phyloP scores from a whole-genome alignment of 345 rosid species.

The Angophora floribunda region DNA sequence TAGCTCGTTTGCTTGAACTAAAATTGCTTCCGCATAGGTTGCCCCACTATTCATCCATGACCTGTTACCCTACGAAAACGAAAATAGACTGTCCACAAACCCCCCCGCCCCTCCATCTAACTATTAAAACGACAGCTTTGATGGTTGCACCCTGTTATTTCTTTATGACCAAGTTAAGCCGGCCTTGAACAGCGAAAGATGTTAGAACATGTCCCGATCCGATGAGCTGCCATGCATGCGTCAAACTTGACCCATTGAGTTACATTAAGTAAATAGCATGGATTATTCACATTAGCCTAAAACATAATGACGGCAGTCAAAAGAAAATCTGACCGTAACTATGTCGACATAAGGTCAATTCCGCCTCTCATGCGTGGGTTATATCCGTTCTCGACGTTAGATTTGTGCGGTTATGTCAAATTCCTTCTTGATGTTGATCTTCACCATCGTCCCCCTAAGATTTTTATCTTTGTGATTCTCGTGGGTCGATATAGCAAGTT shows the following conservation, averaged over 20 bases:
- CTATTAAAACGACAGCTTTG: slow-evolving; percentile 17
- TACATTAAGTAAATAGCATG: not conserved
- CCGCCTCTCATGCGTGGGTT: not conserved
- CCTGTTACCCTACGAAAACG: not conserved
- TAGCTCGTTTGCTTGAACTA: slow-evolving; percentile 19
- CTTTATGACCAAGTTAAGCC: not conserved
- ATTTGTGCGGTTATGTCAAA: not conserved
- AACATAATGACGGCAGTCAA: not conserved
- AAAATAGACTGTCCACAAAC: not conserved
- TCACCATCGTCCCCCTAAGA: not conserved
- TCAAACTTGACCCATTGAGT: not conserved
- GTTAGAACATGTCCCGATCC: not conserved
- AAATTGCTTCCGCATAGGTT: slow-evolving; percentile 19
- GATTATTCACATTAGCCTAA: not conserved
- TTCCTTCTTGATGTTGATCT: not conserved
- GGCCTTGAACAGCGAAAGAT: not conserved
- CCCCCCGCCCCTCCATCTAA: slow-evolving; percentile 5
- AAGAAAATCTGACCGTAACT: not conserved
- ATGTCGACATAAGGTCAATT: not conserved
- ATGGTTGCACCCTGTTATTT: not conserved
- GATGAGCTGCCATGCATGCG: not conserved
- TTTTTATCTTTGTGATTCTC: not conserved
- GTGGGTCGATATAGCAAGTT: not conserved
- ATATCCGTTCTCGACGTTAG: not conserved
- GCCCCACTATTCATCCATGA: slow-evolving; percentile 4